Conservation (phyloP, 768 basidiomycete species). For the Tricholomella constricta region DNA sequence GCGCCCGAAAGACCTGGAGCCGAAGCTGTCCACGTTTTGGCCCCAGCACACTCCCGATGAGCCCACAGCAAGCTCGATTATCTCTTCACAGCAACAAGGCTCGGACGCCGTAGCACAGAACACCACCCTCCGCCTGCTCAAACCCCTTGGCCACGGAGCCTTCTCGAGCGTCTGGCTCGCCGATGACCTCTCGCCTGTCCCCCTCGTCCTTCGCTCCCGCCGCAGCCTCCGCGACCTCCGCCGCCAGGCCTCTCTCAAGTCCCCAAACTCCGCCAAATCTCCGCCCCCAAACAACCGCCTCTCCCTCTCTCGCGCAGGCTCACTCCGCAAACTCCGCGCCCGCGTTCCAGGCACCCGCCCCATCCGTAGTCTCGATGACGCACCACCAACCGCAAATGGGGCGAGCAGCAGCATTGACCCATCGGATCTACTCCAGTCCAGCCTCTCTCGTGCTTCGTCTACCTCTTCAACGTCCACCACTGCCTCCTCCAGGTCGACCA, state of each 20-base stretch:
- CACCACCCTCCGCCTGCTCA: conserved; percentile 18
- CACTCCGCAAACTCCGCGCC: conserved; percentile 9
- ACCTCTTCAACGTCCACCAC: conserved; percentile 4
- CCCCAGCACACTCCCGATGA: background rate
- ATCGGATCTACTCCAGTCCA: background rate
- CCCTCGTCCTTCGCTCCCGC: conserved; percentile 43
- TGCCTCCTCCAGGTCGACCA: background rate
- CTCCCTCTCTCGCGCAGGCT: conserved; percentile 14
- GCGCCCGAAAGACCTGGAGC: conserved; percentile 16
- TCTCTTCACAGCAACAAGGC: conserved; percentile 6
- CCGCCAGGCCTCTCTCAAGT: conserved; percentile 20
- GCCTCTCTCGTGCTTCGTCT: conserved; percentile 16
- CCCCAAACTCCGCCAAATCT: conserved; percentile 12
- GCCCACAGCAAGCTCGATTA: conserved; percentile 2
- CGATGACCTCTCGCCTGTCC: conserved; percentile 48
- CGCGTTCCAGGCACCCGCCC: conserved; percentile 14
- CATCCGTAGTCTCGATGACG: conserved; percentile 6
- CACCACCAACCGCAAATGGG: no score
- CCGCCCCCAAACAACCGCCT: background rate
- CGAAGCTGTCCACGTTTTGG: conserved; percentile 1
- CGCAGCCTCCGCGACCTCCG: conserved; percentile 43
- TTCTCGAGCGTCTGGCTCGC: conserved; percentile 82
- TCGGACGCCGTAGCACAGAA: no score
- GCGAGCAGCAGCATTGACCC: background rate
- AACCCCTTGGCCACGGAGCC: conserved; percentile 66